Evolutionary conservation across 768 basidiomycete genomes (phyloP), one percentile per base, ranked within the genome.

Genomic region (Scleroderma bovista): DNA sequence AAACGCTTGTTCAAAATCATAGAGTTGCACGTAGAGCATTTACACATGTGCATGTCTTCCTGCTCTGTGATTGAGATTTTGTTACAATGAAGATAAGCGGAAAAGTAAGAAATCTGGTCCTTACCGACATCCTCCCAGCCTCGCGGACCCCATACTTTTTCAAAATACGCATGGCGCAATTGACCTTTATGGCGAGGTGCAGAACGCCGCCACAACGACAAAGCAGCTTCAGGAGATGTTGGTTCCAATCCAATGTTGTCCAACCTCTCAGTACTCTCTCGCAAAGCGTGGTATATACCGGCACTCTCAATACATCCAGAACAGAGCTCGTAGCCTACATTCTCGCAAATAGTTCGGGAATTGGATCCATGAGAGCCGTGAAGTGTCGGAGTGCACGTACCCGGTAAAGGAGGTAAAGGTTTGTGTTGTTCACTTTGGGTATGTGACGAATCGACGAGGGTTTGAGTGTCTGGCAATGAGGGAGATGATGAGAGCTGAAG

Each of bases 51-150:
- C 32, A 66, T 73, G 53, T 92, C 89, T 57, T 88, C 79, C 56
- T 84, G 91, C 59, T 93, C 86, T 74, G 73, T 70, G 75, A 51
- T 47, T 23, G 48, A 40, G 23, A 46, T 49, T 37, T 44, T 17
- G 29, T 51, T 44, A 54, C 44, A 15, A 39, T 3, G 53, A n/a
- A 49, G 15, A 38, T 17, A 11, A 20, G 6, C 15, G 26, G 20
- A 17, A 29, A 32, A 37, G 12, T 16, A 17, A 22, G 39, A 17
- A 5, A n/a, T n/a, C n/a, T n/a, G 41, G 34, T 39, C 76, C 86
- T 53, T 61, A 93, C 93, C 89, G 46, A 96, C 83, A 61, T 93
- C 88, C 50, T 83, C 83, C 94, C 94, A 96, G 1, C 89, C 88
- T 37, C 71, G 69, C 29, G 77, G 77, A 1, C 83, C 83, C 94